phyloP scores from a whole-genome alignment of 768 basidiomycete genomes.

The Tylopilus vinaceipallidus region DNA sequence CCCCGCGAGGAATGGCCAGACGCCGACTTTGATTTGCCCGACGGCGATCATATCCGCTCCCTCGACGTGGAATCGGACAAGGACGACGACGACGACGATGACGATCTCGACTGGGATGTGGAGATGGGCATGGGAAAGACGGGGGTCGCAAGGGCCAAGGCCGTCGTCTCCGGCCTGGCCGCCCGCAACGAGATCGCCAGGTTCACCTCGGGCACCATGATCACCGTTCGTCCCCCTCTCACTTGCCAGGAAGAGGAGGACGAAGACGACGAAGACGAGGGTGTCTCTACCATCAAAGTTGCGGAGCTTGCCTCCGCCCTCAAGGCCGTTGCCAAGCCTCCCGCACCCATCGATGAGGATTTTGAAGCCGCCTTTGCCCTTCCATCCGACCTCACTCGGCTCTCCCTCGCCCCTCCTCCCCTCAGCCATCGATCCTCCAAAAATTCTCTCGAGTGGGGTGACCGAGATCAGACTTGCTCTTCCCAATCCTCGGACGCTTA shows the following conservation, averaged over 20 bases:
- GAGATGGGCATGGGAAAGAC: conserved; percentile 69
- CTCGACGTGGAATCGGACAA: conserved; percentile 59
- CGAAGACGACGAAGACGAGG: conserved; percentile 78
- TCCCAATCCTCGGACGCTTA: conserved; percentile 89
- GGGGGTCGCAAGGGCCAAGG: conserved; percentile 47
- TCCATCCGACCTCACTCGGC: conserved; percentile 74
- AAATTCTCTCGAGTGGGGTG: conserved; percentile 82
- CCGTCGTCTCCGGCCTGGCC: conserved; percentile 38
- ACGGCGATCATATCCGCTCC: conserved; percentile 65
- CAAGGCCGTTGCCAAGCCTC: conserved; percentile 35
- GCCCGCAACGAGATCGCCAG: conserved; percentile 41
- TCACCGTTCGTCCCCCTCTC: conserved; percentile 67
- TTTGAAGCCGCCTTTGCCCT: conserved; percentile 82
- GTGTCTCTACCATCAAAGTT: conserved; percentile 81
- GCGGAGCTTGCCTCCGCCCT: conserved; percentile 42
- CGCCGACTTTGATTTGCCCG: conserved; percentile 83
- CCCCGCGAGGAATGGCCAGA: conserved; percentile 82
- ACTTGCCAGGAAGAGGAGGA: conserved; percentile 46
- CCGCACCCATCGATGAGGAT: conserved; percentile 59
- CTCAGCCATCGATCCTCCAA: conserved; percentile 79
- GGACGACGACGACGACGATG: conserved; percentile 60
- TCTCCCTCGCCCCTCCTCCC: conserved; percentile 78
- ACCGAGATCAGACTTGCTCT: conserved; percentile 78
- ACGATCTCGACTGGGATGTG: conserved; percentile 77
- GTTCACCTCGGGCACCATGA: conserved; percentile 22